These are phyloP conservation scores for Oryza nivara DNA, from an alignment of 176 grass and related monocot genomes.

Conservation along the genomic window DNA sequence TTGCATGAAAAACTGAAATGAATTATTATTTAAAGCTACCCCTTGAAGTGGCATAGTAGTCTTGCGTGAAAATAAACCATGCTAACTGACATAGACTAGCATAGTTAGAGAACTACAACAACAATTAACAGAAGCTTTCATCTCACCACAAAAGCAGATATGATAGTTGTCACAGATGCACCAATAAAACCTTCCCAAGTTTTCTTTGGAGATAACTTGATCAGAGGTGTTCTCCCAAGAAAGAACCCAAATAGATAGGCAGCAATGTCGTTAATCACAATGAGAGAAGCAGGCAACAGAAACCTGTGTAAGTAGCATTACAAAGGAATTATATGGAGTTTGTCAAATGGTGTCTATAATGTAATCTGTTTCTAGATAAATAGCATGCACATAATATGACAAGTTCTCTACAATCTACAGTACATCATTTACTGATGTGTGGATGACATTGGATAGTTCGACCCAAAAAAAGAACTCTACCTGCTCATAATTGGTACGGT, in stretches of 20 bases:
- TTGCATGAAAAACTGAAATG: conserved; percentile 2
- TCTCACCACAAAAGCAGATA: conserved; percentile 94
- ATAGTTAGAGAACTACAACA: neutral
- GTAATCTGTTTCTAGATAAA: neutral
- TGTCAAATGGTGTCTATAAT: conserved; percentile 18
- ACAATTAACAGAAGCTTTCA: conserved; percentile 18
- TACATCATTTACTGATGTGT: neutral
- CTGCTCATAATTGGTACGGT: neutral
- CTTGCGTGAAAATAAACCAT: conserved; percentile 16
- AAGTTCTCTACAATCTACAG: neutral
- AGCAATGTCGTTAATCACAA: conserved; percentile 93
- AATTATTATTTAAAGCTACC: neutral
- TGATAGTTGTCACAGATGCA: conserved; percentile 90
- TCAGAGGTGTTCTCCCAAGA: conserved; percentile 94
- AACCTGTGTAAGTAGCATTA: conserved; percentile 67
- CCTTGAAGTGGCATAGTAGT: neutral
- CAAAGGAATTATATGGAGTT: conserved; percentile 17
- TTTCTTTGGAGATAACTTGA: conserved; percentile 99
- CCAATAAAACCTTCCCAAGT: conserved; percentile 99
- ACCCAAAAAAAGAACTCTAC: neutral
- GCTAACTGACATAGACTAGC: neutral
- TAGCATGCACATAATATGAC: conserved; percentile 11
- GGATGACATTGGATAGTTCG: conserved; percentile 25
- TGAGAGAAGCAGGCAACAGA: conserved; percentile 96
- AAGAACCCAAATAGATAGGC: conserved; percentile 99